Evolutionary conservation across 1,284 basidiomycete species (phyloP), one percentile per base, ranked within the genome.

Genomic region (Tilletia caries): DNA sequence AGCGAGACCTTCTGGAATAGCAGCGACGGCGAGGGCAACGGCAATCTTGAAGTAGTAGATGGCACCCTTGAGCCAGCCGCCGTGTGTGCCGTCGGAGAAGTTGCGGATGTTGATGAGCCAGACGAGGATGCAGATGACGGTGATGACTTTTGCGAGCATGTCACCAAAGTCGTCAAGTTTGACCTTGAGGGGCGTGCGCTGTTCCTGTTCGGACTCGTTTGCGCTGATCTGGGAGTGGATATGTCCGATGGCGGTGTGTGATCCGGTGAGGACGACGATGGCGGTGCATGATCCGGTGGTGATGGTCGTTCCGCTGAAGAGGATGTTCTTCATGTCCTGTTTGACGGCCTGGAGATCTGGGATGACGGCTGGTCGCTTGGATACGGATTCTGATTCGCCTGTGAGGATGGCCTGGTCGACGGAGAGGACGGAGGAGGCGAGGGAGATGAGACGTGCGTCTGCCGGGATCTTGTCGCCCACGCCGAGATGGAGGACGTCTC

Each of bases 21-120:
- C 81, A 48, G 80, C 81, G 12, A 83, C 80, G n/a, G 80, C 80
- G 18, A 83, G 76, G 4, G 81, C 81, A 37, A 83, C 81, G 44
- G 80, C 80, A 67, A 83, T 83, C 71, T 83, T 83, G 70, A 82
- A 82, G 71, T 82, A 82, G 75, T 82, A 82, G 71, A 82, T 77
- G 41, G 80, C 80, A 64, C 80, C 80, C 43, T 77, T 73, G 58
- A 83, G 69, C 76, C 74, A 75, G 48, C 81, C 81, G 54, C 80
- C 77, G 72, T 83, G 81, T 12, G 73, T 73, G n/a, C 81, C 79
- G 65, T 83, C 81, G 70, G 68, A 76, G 64, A 83, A 83, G 68
- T 83, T 76, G 46, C 81, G 79, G 58, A 81, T 74, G 73, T 82
- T 82, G 71, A 82, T 78, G 62, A 81, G 76, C 81, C 80, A 82